phyloP scores from a whole-genome alignment of 768 basidiomycete species.

The Cystobasidium onofrii region DNA sequence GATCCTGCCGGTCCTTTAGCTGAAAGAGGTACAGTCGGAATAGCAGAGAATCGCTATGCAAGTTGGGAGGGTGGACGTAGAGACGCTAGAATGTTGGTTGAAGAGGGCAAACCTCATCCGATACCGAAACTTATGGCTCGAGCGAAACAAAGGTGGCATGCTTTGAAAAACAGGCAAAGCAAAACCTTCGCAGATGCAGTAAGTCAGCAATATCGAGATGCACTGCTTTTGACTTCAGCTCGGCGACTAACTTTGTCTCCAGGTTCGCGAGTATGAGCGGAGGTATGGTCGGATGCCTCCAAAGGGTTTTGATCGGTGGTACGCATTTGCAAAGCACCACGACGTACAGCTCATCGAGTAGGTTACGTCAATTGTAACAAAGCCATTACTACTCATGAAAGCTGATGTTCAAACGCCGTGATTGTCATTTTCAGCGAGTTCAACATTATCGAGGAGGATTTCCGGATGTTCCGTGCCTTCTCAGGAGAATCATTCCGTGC shows the following conservation, averaged over 20 bases:
- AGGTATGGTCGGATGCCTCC: constrained; percentile 74
- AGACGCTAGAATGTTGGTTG: constrained; percentile 35
- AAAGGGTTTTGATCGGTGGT: constrained; percentile 80
- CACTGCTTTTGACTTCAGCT: no score
- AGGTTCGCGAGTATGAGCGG: constrained; percentile 58
- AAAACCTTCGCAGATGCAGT: constrained; percentile 69
- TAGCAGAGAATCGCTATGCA: constrained; percentile 26
- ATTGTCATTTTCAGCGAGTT: constrained; percentile 39
- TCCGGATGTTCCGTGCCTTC: constrained; percentile 43
- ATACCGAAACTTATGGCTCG: constrained; percentile 49
- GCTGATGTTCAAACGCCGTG: background rate
- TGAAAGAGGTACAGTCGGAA: background rate
- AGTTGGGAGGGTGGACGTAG: constrained; percentile 30
- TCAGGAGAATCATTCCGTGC: constrained; percentile 36
- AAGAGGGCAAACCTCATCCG: constrained; percentile 47
- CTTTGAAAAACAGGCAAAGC: constrained; percentile 65
- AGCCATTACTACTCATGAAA: background rate
- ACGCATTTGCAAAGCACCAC: constrained; percentile 31
- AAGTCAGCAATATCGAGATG: no score
- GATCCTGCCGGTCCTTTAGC: background rate
- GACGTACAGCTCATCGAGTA: constrained; percentile 39
- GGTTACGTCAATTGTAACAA: no score
- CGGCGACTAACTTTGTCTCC: background rate
- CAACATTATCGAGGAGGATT: constrained; percentile 43
- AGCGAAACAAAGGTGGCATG: constrained; percentile 48